Percentiles rank a stretch among this genome's conserved stretches.
These are phyloP conservation scores for Cucurbita argyrosperma DNA, from an alignment of 306 rosid genomes.

Conservation along the genomic window DNA sequence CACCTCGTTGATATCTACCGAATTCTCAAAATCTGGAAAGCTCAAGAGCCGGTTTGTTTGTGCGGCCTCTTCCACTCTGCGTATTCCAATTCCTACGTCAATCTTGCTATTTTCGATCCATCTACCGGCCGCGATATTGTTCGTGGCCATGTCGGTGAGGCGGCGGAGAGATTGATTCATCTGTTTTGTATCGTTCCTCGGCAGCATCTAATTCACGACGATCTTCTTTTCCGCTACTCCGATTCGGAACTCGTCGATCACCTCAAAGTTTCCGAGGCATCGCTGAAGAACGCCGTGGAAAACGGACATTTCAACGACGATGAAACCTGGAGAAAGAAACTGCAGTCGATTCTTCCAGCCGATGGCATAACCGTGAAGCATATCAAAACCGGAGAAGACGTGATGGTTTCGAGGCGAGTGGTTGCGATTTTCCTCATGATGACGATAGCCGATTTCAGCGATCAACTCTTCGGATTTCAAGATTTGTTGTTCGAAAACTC, in stretches of 20 bases:
- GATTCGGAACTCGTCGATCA: conserved; percentile 45
- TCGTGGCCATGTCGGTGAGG: conserved; percentile 37
- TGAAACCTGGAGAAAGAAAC: conserved; percentile 56
- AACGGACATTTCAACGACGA: conserved; percentile 19
- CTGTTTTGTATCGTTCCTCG: conserved; percentile 68
- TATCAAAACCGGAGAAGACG: conserved; percentile 46
- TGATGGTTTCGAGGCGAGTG: conserved; percentile 50
- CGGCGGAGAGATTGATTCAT: conserved; percentile 56
- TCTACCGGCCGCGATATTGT: conserved; percentile 64
- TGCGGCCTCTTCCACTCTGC: conserved; percentile 92
- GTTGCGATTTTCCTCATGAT: conserved; percentile 53
- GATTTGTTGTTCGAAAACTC: conserved; percentile 41
- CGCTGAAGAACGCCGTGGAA: conserved; percentile 21
- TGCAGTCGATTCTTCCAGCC: conserved; percentile 37
- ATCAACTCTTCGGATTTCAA: conserved; percentile 63
- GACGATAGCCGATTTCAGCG: conserved; percentile 83
- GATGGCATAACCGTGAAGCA: conserved; percentile 49
- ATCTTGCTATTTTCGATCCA: conserved; percentile 79
- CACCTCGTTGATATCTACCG: conserved; percentile 57
- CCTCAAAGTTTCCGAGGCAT: conserved; percentile 31
- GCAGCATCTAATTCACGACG: conserved; percentile 63
- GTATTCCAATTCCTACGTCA: conserved; percentile 82
- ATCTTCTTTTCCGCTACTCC: conserved; percentile 52
- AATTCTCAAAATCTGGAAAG: conserved; percentile 64
- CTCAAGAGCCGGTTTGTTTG: conserved; percentile 36